These are phyloP conservation scores for Canna indica DNA, from an alignment of 176 grass and related monocot species.

Conservation along the genomic window DNA sequence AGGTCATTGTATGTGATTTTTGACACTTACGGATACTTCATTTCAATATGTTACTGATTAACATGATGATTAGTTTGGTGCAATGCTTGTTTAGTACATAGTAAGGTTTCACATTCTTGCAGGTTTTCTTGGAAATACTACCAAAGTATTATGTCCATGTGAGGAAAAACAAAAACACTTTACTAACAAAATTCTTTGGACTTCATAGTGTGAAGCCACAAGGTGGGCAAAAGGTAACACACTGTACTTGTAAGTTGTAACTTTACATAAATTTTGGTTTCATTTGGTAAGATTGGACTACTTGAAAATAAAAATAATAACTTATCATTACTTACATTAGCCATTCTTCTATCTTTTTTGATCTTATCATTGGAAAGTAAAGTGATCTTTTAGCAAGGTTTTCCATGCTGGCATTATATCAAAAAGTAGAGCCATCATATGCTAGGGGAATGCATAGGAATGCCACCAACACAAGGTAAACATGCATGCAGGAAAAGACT, in stretches of 20 bases:
- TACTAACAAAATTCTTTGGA: slow-evolving; percentile 18
- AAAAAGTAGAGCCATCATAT: too few relatives aligned
- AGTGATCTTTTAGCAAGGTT: too few relatives aligned
- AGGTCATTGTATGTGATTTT: neutral
- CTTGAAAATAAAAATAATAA: too few relatives aligned
- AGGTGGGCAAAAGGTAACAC: slow-evolving; percentile 5
- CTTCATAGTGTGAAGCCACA: slow-evolving; percentile 19
- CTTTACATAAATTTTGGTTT: neutral
- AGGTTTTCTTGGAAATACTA: slow-evolving; percentile 10
- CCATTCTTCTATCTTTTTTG: too few relatives aligned
- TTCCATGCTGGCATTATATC: too few relatives aligned
- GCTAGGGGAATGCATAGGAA: too few relatives aligned
- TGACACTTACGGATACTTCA: neutral
- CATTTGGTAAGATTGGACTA: too few relatives aligned
- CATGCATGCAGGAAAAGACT: too few relatives aligned
- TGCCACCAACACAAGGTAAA: too few relatives aligned
- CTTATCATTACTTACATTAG: too few relatives aligned
- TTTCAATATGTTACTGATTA: neutral
- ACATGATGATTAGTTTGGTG: neutral
- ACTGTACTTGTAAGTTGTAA: neutral
- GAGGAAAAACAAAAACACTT: slow-evolving; percentile 9
- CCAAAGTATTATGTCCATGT: slow-evolving; percentile 11
- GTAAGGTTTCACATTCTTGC: neutral
- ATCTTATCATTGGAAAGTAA: too few relatives aligned
- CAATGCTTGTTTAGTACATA: neutral